phyloP scores from a whole-genome alignment of 202 grass and related monocot genomes.

The Sporobolus alterniflorus region DNA sequence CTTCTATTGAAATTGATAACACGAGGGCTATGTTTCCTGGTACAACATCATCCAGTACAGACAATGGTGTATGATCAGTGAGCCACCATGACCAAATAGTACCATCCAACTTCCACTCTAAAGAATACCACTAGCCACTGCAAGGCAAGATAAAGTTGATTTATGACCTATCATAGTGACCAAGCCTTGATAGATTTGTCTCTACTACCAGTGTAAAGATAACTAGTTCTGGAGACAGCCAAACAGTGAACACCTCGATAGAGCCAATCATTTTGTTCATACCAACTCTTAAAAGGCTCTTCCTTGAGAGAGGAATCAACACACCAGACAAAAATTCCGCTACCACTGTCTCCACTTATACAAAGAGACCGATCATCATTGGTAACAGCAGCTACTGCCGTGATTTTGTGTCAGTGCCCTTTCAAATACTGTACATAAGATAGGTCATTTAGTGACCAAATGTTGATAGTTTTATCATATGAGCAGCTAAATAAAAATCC shows the following conservation, averaged over 20 bases:
- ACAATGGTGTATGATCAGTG: constrained; percentile 82
- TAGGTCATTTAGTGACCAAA: constrained; percentile 92
- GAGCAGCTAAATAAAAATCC: constrained; percentile 95
- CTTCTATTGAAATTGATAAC: constrained; percentile 75
- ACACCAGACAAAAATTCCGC: constrained; percentile 82
- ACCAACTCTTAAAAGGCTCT: constrained; percentile 81
- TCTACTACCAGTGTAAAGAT: constrained; percentile 83
- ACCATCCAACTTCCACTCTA: constrained; percentile 98
- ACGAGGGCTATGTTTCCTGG: constrained; percentile 70
- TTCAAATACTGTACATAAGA: constrained; percentile 79
- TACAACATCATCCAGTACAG: constrained; percentile 67
- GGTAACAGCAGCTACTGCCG: constrained; percentile 57
- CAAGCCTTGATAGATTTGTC: constrained; percentile 96
- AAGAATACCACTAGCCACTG: constrained; percentile 76
- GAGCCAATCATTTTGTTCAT: constrained; percentile 91
- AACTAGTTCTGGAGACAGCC: constrained; percentile 74
- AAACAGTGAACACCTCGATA: constrained; percentile 83
- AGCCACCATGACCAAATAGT: constrained; percentile 91
- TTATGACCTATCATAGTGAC: constrained; percentile 93
- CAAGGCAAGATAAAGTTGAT: constrained; percentile 87
- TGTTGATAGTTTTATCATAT: constrained; percentile 94
- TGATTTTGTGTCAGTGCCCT: constrained; percentile 86
- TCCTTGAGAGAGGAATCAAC: constrained; percentile 44
- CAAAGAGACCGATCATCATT: constrained; percentile 62
- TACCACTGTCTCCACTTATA: constrained; percentile 85